These are phyloP conservation scores for Penicillium sp. DNA, from an alignment of 2,329 filamentous ascomycete genomes.

Conservation along the genomic window DNA sequence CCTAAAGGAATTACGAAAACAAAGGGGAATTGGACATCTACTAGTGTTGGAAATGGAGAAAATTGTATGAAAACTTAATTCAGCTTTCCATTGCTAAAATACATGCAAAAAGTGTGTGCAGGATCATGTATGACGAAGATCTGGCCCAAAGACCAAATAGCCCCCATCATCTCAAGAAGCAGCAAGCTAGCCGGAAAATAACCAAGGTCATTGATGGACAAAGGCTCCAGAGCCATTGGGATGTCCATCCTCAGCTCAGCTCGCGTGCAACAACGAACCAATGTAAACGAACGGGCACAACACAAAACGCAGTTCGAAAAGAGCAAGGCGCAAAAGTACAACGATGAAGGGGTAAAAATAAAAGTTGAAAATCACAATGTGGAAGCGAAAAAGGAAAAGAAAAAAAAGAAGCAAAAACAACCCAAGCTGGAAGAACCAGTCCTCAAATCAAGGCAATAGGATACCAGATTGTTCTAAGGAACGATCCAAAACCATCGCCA, in stretches of 20 bases:
- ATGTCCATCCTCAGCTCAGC: neutral
- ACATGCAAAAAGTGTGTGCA: conserved; percentile 19
- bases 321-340: conserved; percentile 16
- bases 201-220: neutral
- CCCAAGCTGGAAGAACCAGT: neutral
- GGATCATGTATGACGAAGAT: conserved; percentile 4
- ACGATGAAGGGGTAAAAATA: conserved; percentile 12
- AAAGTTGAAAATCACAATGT: conserved; percentile 18
- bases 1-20: neutral
- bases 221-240: neutral
- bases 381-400: conserved; percentile 1
- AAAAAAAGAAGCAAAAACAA: neutral
- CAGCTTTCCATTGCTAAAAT: conserved; percentile 19
- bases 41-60: neutral
- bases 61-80: conserved; percentile 10
- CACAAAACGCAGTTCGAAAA: conserved; percentile 9
- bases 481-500: conserved; percentile 1
- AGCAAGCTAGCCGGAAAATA: neutral
- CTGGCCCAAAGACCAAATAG: neutral
- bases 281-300: neutral
- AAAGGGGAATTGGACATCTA: neutral
- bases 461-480: neutral
- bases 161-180: conserved; percentile 1
- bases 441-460: conserved; percentile 2
- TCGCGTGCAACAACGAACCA: neutral